Evolutionary conservation across 2,329 filamentous ascomycete species (phyloP).

Genomic region (Dryadomyces quercivorus): DNA sequence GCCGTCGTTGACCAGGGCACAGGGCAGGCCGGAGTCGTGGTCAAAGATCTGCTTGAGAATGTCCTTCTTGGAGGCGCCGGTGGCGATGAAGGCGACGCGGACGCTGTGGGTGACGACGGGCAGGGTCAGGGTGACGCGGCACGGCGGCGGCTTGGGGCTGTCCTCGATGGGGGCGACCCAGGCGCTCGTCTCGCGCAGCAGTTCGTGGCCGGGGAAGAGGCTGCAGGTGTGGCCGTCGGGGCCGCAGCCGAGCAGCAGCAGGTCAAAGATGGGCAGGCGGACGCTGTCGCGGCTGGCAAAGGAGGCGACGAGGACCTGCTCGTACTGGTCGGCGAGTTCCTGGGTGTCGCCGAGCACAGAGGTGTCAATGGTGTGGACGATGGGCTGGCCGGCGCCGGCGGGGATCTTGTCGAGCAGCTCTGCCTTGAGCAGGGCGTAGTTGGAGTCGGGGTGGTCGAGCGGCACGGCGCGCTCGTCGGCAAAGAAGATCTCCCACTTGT

Average conservation of each 20-base stretch:
- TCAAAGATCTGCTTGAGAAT: slow-evolving; percentile 91
- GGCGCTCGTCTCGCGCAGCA: slow-evolving; percentile 74
- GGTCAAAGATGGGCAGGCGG: slow-evolving; percentile 87
- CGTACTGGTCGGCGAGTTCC: slow-evolving; percentile 88
- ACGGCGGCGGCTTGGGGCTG: slow-evolving; percentile 86
- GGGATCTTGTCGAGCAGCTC: slow-evolving; percentile 87
- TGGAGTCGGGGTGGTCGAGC: slow-evolving; percentile 84
- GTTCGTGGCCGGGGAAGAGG: slow-evolving; percentile 79
- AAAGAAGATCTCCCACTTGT: slow-evolving; percentile 96
- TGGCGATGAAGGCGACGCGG: slow-evolving; percentile 83
- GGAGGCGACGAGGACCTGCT: slow-evolving; percentile 69
- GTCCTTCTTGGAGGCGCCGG: slow-evolving; percentile 78
- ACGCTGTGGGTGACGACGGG: slow-evolving; percentile 81
- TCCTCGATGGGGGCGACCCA: slow-evolving; percentile 91
- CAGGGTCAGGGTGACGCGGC: slow-evolving; percentile 82
- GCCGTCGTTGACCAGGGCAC: slow-evolving; percentile 74
- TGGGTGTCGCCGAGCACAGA: slow-evolving; percentile 61
- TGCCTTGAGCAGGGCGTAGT: slow-evolving; percentile 77
- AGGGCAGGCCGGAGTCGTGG: slow-evolving; percentile 67
- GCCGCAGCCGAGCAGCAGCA: slow-evolving; percentile 84
- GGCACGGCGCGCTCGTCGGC: slow-evolving; percentile 94
- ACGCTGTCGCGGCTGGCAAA: slow-evolving; percentile 92
- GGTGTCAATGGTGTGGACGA: slow-evolving; percentile 66
- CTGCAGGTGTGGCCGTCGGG: slow-evolving; percentile 97
- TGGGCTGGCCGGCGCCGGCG: slow-evolving; percentile 48